Percentiles rank a stretch among this genome's conserved stretches.
These are phyloP conservation scores for Cyberlindnera euphorbiiphila DNA, from an alignment of 805 yeast genomes.

Conservation along the genomic window DNA sequence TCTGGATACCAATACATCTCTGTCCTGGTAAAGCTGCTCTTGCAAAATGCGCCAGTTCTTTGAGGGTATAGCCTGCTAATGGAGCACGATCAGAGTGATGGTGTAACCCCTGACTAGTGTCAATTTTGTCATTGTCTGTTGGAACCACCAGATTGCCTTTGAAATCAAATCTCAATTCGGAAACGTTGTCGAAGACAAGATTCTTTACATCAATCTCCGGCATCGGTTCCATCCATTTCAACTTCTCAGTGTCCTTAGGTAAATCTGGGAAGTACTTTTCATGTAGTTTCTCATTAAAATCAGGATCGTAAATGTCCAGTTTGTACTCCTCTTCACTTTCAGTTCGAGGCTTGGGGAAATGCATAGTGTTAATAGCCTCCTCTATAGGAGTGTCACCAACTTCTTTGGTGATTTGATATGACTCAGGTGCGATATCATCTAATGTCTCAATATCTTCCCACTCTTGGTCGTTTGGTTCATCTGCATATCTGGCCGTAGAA, in stretches of 20 bases:
- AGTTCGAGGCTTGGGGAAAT: conserved; percentile 62
- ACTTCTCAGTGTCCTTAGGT: conserved; percentile 73
- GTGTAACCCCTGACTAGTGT: conserved; percentile 69
- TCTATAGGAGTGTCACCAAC: conserved; percentile 40
- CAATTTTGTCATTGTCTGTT: conserved; percentile 40
- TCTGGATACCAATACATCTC: conserved; percentile 79
- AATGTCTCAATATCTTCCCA: conserved; percentile 48
- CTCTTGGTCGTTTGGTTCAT: conserved; percentile 32
- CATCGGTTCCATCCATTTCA: conserved; percentile 89
- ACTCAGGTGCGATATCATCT: conserved; percentile 49
- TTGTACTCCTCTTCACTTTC: conserved; percentile 31
- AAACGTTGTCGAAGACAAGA: conserved; percentile 40
- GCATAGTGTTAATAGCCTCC: conserved; percentile 47
- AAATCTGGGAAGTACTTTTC: conserved; percentile 86
- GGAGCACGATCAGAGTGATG: conserved; percentile 90
- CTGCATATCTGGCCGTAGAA: conserved; percentile 21
- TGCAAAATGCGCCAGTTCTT: conserved; percentile 74
- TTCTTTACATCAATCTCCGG: conserved; percentile 35
- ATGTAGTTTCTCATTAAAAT: conserved; percentile 74
- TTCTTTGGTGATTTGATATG: conserved; percentile 43
- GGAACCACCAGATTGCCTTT: conserved; percentile 72
- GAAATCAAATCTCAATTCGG: conserved; percentile 84
- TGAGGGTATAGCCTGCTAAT: conserved; percentile 86
- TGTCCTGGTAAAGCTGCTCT: conserved; percentile 82
- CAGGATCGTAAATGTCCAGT: conserved; percentile 69